Evolutionary conservation across 805 yeast genomes (phyloP), one percentile per base, ranked within the genome.

Genomic region (Cyberlindnera euphorbiae): DNA sequence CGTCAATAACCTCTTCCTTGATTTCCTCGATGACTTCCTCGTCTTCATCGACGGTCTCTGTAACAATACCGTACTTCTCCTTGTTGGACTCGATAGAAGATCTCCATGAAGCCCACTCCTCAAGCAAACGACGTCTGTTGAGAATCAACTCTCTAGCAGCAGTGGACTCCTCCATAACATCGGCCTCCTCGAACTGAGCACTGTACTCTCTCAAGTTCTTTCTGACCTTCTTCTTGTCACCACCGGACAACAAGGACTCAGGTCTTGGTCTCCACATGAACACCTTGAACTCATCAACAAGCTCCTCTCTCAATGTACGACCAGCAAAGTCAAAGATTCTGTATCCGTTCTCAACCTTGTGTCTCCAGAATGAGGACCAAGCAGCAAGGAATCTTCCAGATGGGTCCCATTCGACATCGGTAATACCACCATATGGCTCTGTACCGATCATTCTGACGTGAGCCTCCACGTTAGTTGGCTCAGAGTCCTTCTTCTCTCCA

Each of bases 231-330:
- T 87, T 86, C 69, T 77, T 77, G 61, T 86, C 94, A 48, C 77
- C 82, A 52, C 80, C 77, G 43, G 79, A 69, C 57, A 93, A 75
- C 47, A 80, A 63, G 2, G 88, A 72, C 14, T 75, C 76, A 34
- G 98, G 98, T 67, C 98, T 81, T 55, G 97, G 97, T 71, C 99
- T 84, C 99, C 99, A 93, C 44, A 77, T 69, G 55, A 90, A 85
- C 44, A 84, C 89, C 65, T 79, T 84, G 75, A 93, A 87, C 38
- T 80, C 83, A 52, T 85, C 93, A 43, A 85, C 62, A 17, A 73
- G 62, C 55, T 89, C 95, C 52, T 84, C 93, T 50, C 80, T 78
- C 42, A 86, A 61, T 47, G 79, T 49, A 48, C 69, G 71, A 55
- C 98, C 99, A 33, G 83, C 80, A 61, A 85, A 73, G 60, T 88